Evolutionary conservation across 2,329 filamentous ascomycete genomes (phyloP).

Genomic region (Aspergillus novoparasiticus): DNA sequence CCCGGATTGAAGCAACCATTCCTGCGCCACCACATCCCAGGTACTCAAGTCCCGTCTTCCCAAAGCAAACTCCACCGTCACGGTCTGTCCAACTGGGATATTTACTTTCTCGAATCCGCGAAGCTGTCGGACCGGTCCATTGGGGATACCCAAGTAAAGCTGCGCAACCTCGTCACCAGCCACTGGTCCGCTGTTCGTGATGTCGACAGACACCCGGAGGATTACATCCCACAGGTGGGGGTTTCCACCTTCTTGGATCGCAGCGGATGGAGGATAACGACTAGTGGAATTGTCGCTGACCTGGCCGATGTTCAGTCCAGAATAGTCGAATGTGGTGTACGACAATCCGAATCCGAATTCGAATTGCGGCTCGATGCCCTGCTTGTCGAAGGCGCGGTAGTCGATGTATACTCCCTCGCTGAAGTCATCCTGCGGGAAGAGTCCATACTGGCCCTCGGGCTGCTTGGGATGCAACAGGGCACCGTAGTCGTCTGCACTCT

Average conservation of each 20-base stretch:
- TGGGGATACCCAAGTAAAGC: slow-evolving; percentile 53
- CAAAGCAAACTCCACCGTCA: slow-evolving; percentile 48
- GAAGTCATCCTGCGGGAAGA: slow-evolving; percentile 43
- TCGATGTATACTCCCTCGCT: slow-evolving; percentile 57
- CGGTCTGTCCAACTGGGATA: slow-evolving; percentile 45
- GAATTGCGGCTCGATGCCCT: slow-evolving; percentile 39
- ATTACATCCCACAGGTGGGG: slow-evolving; percentile 55
- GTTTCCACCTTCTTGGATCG: slow-evolving; percentile 58
- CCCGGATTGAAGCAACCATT: slow-evolving; percentile 23
- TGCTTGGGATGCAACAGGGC: slow-evolving; percentile 16
- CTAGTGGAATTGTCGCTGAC: slow-evolving; percentile 1
- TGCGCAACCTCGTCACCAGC: slow-evolving; percentile 55
- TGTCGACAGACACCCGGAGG: slow-evolving; percentile 47
- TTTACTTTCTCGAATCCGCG: slow-evolving; percentile 55
- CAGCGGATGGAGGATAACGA: slow-evolving; percentile 18
- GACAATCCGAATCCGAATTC: slow-evolving; percentile 43
- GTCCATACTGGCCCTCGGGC: slow-evolving; percentile 18
- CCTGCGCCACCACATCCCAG: slow-evolving; percentile 32
- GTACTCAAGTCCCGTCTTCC: slow-evolving; percentile 33
- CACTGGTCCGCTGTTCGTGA: slow-evolving; percentile 54
- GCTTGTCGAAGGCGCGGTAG: slow-evolving; percentile 55
- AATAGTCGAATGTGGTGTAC: slow-evolving; percentile 31
- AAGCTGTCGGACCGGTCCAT: slow-evolving; percentile 41
- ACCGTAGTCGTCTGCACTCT: slow-evolving; percentile 59
- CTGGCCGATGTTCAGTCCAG: slow-evolving; percentile 11